phyloP scores from a whole-genome alignment of 768 basidiomycete genomes.

The Suillus paluster region DNA sequence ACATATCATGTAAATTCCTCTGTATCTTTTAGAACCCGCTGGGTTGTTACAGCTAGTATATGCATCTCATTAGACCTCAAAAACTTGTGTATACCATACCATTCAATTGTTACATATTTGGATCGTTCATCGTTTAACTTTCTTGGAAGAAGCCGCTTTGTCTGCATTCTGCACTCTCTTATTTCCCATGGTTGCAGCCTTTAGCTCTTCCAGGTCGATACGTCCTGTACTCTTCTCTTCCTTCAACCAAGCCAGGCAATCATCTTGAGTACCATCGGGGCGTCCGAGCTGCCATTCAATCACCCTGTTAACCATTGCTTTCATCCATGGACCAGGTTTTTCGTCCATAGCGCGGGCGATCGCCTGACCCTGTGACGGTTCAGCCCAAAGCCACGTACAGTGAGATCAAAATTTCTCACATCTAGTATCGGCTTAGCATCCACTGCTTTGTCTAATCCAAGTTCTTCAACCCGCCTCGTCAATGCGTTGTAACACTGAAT shows the following conservation, averaged over 20 bases:
- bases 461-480: constrained; percentile 57
- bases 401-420: constrained; percentile 49
- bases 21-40: constrained; percentile 26
- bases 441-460: constrained; percentile 60
- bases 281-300: constrained; percentile 87
- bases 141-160: constrained; percentile 30
- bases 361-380: constrained; percentile 65
- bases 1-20: constrained; percentile 13
- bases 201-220: constrained; percentile 38
- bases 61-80: constrained; percentile 1
- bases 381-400: constrained; percentile 2
- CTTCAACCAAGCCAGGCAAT: constrained; percentile 72
- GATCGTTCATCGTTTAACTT: constrained; percentile 30
- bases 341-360: constrained; percentile 57
- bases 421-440: constrained; percentile 79
- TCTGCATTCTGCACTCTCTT: constrained; percentile 30
- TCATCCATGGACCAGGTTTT: constrained; percentile 74
- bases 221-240: constrained; percentile 54
- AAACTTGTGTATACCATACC: constrained; percentile 5
- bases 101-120: background rate
- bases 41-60: background rate
- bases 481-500: constrained; percentile 72
- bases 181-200: constrained; percentile 18
- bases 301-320: constrained; percentile 63
- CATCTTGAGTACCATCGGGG: constrained; percentile 65